A percentile compares a stretch with the other conserved stretches of the same genome.
Evolutionary conservation across 306 rosid species (phyloP).

Genomic region (Lotus japonicus): DNA sequence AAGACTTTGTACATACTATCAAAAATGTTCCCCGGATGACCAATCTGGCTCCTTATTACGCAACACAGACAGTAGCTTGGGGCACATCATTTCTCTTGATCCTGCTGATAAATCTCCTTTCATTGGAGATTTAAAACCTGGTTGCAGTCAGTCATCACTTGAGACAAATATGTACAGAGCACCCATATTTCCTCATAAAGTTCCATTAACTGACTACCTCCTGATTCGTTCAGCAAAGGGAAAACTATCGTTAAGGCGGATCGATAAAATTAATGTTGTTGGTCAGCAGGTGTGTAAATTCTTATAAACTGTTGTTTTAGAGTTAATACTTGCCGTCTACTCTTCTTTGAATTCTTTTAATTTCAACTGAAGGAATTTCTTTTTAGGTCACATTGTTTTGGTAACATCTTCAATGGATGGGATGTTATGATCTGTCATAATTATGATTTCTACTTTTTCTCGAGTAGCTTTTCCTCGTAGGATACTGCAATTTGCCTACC

Average conservation of each 20-base stretch:
- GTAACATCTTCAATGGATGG: background rate
- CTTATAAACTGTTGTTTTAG: background rate
- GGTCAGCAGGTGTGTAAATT: constrained; percentile 83
- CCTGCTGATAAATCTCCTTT: constrained; percentile 96
- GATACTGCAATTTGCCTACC: background rate
- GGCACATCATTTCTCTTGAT: constrained; percentile 74
- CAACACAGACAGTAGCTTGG: constrained; percentile 54
- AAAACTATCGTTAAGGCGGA: constrained; percentile 80
- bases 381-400: background rate
- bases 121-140: constrained; percentile 86
- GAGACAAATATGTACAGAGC: constrained; percentile 98
- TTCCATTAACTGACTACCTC: constrained; percentile 76
- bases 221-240: constrained; percentile 95
- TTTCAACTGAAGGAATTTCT: background rate
- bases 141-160: constrained; percentile 74
- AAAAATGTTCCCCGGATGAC: constrained; percentile 80
- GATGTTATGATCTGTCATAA: constrained; percentile 2
- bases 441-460: background rate
- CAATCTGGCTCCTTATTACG: constrained; percentile 73
- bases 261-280: constrained; percentile 72
- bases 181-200: constrained; percentile 87
- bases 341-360: background rate
- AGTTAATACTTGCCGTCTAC: constrained; percentile 3
- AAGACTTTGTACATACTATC: constrained; percentile 90
- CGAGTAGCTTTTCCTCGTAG: constrained; percentile 1